A percentile compares a stretch with the other conserved stretches of the same genome.
phyloP scores from a whole-genome alignment of 495 filamentous ascomycete genomes.

The Penicillium salamii region DNA sequence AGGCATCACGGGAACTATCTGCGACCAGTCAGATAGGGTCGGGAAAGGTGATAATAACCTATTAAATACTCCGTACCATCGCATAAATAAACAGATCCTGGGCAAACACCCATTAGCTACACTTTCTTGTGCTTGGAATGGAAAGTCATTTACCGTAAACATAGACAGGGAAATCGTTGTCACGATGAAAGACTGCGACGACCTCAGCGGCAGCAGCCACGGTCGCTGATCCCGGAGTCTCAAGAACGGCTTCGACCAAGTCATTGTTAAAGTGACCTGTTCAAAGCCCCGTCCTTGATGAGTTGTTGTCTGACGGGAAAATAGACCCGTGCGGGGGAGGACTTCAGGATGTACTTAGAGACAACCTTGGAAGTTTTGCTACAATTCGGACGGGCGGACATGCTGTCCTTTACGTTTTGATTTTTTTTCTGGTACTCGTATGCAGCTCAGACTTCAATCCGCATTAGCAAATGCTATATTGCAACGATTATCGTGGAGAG shows the following conservation, averaged over 20 bases:
- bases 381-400: background rate
- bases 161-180: constrained; percentile 8
- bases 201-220: constrained; percentile 13
- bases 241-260: constrained; percentile 11
- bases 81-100: constrained; percentile 20
- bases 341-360: no score
- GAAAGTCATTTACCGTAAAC: constrained; percentile 9
- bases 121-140: background rate
- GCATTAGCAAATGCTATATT: background rate
- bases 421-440: background rate
- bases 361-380: no score
- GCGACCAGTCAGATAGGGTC: background rate
- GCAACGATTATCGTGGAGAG: constrained; percentile 1
- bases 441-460: background rate
- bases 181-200: constrained; percentile 19
- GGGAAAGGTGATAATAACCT: background rate
- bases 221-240: constrained; percentile 4
- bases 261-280: background rate
- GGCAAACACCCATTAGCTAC: background rate
- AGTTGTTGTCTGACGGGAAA: background rate
- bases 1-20: constrained; percentile 26
- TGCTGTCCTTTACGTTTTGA: background rate
- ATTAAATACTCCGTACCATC: constrained; percentile 13
- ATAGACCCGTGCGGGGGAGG: background rate
- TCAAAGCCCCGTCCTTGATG: background rate